Evolutionary conservation across 768 basidiomycete genomes (phyloP).

Genomic region (Leccinum broughii): DNA sequence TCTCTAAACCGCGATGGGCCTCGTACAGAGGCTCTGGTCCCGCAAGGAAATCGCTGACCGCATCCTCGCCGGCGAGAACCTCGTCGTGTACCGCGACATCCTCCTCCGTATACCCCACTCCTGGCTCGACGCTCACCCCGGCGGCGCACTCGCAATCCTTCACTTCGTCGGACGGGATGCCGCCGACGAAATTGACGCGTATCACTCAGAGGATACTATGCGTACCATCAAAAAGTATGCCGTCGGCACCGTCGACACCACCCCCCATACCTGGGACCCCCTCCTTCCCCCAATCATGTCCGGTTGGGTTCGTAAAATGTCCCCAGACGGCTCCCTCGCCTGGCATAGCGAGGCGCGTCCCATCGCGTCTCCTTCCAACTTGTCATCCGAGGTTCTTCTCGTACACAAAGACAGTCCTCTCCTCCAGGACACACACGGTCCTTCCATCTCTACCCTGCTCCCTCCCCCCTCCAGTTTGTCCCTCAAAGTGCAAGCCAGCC

Average conservation of each 20-base stretch:
- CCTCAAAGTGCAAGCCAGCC: conserved; percentile 56
- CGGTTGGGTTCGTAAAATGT: conserved; percentile 72
- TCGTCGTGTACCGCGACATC: conserved; percentile 70
- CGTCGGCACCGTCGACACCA: conserved; percentile 64
- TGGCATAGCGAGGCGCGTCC: conserved; percentile 69
- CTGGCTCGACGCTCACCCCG: conserved; percentile 90
- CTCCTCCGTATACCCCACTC: conserved; percentile 64
- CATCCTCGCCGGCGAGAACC: conserved; percentile 72
- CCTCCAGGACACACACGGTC: conserved; percentile 36
- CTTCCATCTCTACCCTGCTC: conserved; percentile 45
- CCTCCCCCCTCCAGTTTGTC: conserved; percentile 57
- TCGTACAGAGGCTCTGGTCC: conserved; percentile 36
- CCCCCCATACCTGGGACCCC: conserved; percentile 63
- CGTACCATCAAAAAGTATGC: conserved; percentile 47
- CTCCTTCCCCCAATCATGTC: conserved; percentile 83
- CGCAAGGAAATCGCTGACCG: conserved; percentile 62
- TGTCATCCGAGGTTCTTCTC: conserved; percentile 62
- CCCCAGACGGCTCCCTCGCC: conserved; percentile 40
- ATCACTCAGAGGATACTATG: conserved; percentile 57
- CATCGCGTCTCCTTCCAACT: conserved; percentile 34
- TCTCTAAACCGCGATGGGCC: conserved; percentile 29
- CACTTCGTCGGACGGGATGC: conserved; percentile 97
- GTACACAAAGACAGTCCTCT: conserved; percentile 42
- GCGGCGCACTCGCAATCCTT: conserved; percentile 83
- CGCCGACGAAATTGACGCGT: conserved; percentile 91